Conservation (phyloP, 139 green algal species). For the Volvox africanus region DNA sequence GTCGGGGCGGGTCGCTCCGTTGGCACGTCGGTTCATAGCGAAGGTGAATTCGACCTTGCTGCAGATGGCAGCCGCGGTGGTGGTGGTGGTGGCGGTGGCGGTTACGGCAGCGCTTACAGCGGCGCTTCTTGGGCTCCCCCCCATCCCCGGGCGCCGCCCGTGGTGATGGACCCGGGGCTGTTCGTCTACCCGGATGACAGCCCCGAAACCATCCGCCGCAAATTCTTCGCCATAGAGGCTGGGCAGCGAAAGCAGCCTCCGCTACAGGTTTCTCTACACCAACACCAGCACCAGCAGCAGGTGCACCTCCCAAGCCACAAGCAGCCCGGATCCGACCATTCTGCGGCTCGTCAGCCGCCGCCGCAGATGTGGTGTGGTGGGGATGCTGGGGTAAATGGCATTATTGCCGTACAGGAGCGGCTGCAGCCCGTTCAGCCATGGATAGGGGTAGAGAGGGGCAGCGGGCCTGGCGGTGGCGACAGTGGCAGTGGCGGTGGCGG, state of each 20-base stretch:
- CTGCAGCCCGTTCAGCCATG: no score
- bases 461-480: no score
- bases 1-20: not conserved
- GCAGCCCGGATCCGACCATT: no score
- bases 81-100: not conserved
- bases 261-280: not conserved
- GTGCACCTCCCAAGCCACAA: not conserved
- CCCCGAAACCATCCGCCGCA: constrained; percentile 19
- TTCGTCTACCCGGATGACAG: constrained; percentile 33
- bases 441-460: no score
- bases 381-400: no score
- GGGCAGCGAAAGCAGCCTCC: not conserved
- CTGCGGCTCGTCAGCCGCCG: no score
- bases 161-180: not conserved
- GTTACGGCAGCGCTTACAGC: not conserved
- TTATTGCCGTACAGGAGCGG: no score
- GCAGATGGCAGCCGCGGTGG: not conserved
- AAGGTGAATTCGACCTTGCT: not conserved
- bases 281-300: constrained; percentile 7
- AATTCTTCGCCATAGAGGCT: not conserved
- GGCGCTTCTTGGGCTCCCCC: no score
- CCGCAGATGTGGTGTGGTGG: no score
- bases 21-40: not conserved
- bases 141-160: not conserved
- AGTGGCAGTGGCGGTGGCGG: no score